Base-by-base conservation (phyloP, 208 protist genomes). In the Trichomonas vaginalis region DNA sequence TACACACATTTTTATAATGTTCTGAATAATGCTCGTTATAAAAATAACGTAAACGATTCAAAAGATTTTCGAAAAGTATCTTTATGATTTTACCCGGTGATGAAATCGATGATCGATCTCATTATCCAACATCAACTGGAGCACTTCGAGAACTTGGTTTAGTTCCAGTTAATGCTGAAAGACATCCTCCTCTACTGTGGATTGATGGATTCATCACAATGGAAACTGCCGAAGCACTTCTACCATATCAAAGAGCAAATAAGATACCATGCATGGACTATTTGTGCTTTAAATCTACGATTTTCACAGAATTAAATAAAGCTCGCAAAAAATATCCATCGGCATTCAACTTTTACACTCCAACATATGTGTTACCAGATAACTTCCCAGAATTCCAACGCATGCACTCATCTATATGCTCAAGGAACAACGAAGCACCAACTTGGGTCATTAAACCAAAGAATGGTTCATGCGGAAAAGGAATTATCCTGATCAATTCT, bases 261-360 rank as follows among this genome's bases (percentile, higher is more conserved):
- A 92, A 92, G 56, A 51, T 92, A 17, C 86, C 86, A 51, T 35
- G 86, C 14, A 92, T 92, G 86, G 86, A 92, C n/a, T 92, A 51
- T 51, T 27, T 92, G 15, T 92, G 86, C 45, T 92, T 42, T 39
- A 92, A 92, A 39, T 92, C 86, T 15, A 92, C 86, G 35, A 14
- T 92, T 0, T 92, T 92, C 37, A 0, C 0, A 51, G 45, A 92
- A 92, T 51, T 92, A 51, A 92, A 92, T 51, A 51, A 23, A 51
- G 46, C 45, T 0, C 23, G n/a, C 48, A 51, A 48, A 51, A 14
- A 39, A 51, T 92, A 48, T 92, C 86, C 86, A 45, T 23, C 23
- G 17, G 27, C 27, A 39, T 92, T 42, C 35, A 51, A 48, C 17
- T 35, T 51, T 27, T 92, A 92, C 37, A 40, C 86, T 32, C 23